Evolutionary conservation across 257 asterid species (phyloP), one percentile per base, ranked within the genome.

Genomic region (Solanum lycopersicoides): DNA sequence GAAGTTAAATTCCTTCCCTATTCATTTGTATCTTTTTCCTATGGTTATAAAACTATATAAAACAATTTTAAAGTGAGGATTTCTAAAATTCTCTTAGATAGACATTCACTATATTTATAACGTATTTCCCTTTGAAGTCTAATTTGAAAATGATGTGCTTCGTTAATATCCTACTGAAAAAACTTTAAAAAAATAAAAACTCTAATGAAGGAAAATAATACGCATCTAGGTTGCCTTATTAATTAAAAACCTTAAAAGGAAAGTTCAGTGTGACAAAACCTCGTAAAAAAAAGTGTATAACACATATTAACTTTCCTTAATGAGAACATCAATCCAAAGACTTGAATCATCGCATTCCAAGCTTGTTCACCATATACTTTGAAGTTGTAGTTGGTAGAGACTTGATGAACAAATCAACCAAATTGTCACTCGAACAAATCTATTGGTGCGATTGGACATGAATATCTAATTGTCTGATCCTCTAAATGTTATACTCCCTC

Each of bases 81-180:
- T 37, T 37, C 41, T 37, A 37, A 37, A 5, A 37, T 35, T 35
- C n/a, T 35, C 5, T 35, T 35, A 35, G 6, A 53, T 53, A 53
- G 23, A 6, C 63, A 6, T 53, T 16, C 3, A 53, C 23, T 53
- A 53, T 53, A 53, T 53, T 53, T 53, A 53, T 16, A 53, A 53
- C 9, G 0, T 10, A 53, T 0, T 53, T 23, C 9, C 0, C 0
- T 3, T 3, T 53, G 1, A 53, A 53, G 0, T 53, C n/a, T 53
- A 53, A 53, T 53, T 1, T 18, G 63, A 18, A 53, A 0, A 53
- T 18, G n/a, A 18, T 7, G 23, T 53, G 63, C 63, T 23, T 18
- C n/a, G 63, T 53, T 53, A 53, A 53, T 0, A 53, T 0, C 11
- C n/a, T 53, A 53, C 11, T 6, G 13, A 53, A 18, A 50, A 16